A percentile compares a stretch with the other conserved stretches of the same genome.
phyloP scores from a whole-genome alignment of 768 basidiomycete species.

The Leccinum variicolor region DNA sequence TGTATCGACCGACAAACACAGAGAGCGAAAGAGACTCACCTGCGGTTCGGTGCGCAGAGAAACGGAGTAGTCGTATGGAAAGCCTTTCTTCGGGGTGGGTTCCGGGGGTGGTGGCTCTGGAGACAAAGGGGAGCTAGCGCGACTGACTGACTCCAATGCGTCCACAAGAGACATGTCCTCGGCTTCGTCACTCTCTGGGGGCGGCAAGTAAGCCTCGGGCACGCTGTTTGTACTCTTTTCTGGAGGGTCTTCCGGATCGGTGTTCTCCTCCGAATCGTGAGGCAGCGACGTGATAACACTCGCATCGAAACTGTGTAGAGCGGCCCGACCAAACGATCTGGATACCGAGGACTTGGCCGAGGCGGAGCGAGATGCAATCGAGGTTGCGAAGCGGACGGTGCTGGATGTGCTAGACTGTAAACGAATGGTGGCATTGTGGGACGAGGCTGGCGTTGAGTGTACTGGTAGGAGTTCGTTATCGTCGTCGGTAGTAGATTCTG shows the following conservation, averaged over 20 bases:
- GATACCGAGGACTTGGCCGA: constrained; percentile 35
- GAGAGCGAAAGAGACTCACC: constrained; percentile 33
- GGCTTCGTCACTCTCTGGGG: constrained; percentile 41
- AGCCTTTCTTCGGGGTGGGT: constrained; percentile 46
- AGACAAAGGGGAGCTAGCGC: constrained; percentile 46
- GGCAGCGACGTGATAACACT: constrained; percentile 57
- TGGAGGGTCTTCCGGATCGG: constrained; percentile 36
- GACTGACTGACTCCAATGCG: constrained; percentile 54
- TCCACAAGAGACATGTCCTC: constrained; percentile 52
- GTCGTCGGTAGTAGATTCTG: constrained; percentile 36
- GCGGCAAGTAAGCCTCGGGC: constrained; percentile 52
- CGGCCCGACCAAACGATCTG: constrained; percentile 30
- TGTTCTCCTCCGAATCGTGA: constrained; percentile 32
- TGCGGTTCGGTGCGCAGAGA: constrained; percentile 61
- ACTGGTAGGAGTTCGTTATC: constrained; percentile 49
- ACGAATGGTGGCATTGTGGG: constrained; percentile 49
- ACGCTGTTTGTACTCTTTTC: constrained; percentile 48
- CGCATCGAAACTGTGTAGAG: constrained; percentile 54
- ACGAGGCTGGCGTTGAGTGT: constrained; percentile 64
- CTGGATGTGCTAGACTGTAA: constrained; percentile 51
- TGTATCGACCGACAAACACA: not conserved
- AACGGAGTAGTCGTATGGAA: constrained; percentile 49
- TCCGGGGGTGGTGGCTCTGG: constrained; percentile 33
- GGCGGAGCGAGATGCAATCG: constrained; percentile 44
- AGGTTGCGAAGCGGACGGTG: constrained; percentile 49